Conservation (phyloP, 2,329 filamentous ascomycete genomes). For the Ophioceras dolichostomum region DNA sequence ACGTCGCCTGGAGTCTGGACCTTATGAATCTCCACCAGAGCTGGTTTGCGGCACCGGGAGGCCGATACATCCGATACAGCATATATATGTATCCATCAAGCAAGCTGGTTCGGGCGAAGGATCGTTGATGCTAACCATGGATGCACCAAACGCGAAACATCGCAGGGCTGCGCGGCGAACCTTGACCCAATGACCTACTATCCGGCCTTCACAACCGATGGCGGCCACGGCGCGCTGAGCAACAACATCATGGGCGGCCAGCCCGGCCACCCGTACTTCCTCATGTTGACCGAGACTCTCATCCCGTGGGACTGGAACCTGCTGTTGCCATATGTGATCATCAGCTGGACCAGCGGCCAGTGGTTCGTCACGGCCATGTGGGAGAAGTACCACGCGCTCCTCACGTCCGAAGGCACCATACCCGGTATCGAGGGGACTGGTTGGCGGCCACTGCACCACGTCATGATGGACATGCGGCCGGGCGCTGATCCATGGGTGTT, state of each 20-base stretch:
- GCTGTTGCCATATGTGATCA: slow-evolving; percentile 61
- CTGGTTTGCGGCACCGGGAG: too few relatives aligned
- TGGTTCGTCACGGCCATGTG: slow-evolving; percentile 60
- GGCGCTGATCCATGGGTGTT: slow-evolving; percentile 15
- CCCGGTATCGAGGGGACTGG: slow-evolving; percentile 6
- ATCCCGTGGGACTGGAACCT: slow-evolving; percentile 54
- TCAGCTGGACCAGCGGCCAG: slow-evolving; percentile 61
- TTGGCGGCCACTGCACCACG: slow-evolving; percentile 10
- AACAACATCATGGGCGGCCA: slow-evolving; percentile 62
- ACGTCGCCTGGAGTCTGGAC: too few relatives aligned
- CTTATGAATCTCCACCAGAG: too few relatives aligned
- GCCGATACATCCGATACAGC: too few relatives aligned
- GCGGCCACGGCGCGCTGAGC: slow-evolving; percentile 15
- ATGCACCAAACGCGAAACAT: too few relatives aligned
- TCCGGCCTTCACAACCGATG: slow-evolving; percentile 51
- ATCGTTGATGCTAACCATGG: too few relatives aligned
- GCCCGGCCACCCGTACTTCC: slow-evolving; percentile 59
- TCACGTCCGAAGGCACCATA: slow-evolving; percentile 10
- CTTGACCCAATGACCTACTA: slow-evolving; percentile 55
- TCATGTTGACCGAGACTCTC: slow-evolving; percentile 50
- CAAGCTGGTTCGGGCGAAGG: too few relatives aligned
- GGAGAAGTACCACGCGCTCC: slow-evolving; percentile 43
- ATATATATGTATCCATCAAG: too few relatives aligned
- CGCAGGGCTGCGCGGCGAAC: slow-evolving; percentile 52
- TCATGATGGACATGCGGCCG: slow-evolving; percentile 15